Conservation (phyloP, 345 rosid genomes). For the Eucalyptus pauciflora region DNA sequence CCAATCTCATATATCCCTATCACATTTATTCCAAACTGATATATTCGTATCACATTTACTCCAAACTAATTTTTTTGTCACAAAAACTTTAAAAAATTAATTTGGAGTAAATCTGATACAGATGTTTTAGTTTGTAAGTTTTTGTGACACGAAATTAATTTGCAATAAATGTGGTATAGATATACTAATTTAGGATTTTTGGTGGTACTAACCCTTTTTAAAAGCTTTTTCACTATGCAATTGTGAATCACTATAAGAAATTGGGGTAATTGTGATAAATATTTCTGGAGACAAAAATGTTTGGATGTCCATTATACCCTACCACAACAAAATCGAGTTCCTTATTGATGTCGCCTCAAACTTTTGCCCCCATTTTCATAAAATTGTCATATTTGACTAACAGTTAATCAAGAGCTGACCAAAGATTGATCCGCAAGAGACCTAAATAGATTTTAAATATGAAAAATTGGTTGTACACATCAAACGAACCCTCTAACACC, state of each 20-base stretch:
- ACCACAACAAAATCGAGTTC: neutral
- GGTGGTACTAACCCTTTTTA: neutral
- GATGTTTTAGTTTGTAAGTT: too few relatives aligned
- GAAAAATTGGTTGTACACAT: neutral
- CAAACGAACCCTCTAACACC: neutral
- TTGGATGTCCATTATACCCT: neutral
- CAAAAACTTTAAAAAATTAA: too few relatives aligned
- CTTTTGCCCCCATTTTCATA: neutral
- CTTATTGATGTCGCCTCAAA: neutral
- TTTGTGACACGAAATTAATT: too few relatives aligned
- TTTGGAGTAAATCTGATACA: rapidly evolving
- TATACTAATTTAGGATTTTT: too few relatives aligned
- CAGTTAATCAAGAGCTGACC: neutral
- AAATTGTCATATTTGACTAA: neutral
- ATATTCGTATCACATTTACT: too few relatives aligned
- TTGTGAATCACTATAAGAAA: neutral
- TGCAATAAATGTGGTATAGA: too few relatives aligned
- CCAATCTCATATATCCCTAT: too few relatives aligned
- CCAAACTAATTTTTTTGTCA: too few relatives aligned
- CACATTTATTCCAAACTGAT: too few relatives aligned
- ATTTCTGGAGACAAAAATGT: neutral
- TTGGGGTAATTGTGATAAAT: neutral
- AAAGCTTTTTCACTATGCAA: neutral
- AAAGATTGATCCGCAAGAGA: neutral
- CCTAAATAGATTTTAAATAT: neutral